Evolutionary conservation across 805 yeast genomes (phyloP).

Genomic region (Nakazawaea laoshanensis): DNA sequence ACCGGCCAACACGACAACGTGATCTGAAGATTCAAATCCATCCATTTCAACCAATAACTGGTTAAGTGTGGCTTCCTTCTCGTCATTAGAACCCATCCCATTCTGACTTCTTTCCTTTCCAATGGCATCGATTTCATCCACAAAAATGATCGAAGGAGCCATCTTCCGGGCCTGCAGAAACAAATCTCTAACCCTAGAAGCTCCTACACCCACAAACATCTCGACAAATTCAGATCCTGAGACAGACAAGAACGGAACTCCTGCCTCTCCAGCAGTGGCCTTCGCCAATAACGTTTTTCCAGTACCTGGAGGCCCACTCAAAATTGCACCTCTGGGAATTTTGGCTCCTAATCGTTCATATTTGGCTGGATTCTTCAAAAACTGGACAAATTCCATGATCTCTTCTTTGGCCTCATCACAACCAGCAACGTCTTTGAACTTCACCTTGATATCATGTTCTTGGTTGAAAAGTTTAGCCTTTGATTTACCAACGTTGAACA

Average conservation of each 20-base stretch:
- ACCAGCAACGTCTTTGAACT: slow-evolving; percentile 94
- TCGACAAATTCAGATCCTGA: slow-evolving; percentile 97
- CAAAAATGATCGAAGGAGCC: slow-evolving; percentile 94
- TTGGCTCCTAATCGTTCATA: slow-evolving; percentile 93
- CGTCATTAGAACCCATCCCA: slow-evolving; percentile 83
- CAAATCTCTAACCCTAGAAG: slow-evolving; percentile 92
- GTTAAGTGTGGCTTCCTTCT: slow-evolving; percentile 91
- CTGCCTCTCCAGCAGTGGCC: slow-evolving; percentile 99
- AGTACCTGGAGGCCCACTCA: slow-evolving; percentile 99
- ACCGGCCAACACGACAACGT: slow-evolving; percentile 95
- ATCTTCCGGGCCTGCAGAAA: slow-evolving; percentile 86
- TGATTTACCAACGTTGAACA: slow-evolving; percentile 79
- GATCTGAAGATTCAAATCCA: slow-evolving; percentile 86
- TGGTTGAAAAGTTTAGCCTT: slow-evolving; percentile 88
- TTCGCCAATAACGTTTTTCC: slow-evolving; percentile 96
- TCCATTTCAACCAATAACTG: slow-evolving; percentile 98
- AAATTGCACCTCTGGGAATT: slow-evolving; percentile 95
- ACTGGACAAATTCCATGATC: slow-evolving; percentile 95
- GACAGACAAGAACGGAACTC: slow-evolving; percentile 92
- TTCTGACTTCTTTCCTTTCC: slow-evolving; percentile 87
- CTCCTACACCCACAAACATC: slow-evolving; percentile 99
- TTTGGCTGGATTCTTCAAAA: slow-evolving; percentile 81
- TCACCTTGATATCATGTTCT: slow-evolving; percentile 83
- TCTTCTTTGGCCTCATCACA: slow-evolving; percentile 95
- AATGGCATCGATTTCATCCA: slow-evolving; percentile 99